A percentile compares a stretch with the other conserved stretches of the same genome.
These are phyloP conservation scores for Suhomyces guaymorum DNA, from an alignment of 1,139 yeast genomes.

Conservation along the genomic window DNA sequence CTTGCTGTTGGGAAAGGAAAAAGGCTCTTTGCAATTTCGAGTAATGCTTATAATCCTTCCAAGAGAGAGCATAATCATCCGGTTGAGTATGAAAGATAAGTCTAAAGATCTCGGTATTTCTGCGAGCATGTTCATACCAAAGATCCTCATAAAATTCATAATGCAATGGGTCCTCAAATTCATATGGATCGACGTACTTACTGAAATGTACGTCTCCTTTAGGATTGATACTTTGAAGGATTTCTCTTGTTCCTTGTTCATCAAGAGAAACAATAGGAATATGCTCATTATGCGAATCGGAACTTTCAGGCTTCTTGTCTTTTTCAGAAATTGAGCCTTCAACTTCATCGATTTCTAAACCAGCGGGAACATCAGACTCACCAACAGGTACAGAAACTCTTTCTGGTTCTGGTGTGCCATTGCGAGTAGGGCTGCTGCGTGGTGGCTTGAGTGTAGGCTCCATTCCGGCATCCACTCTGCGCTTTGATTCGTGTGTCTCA, in stretches of 20 bases:
- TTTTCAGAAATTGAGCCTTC: constrained; percentile 5
- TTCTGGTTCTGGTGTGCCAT: constrained; percentile 13
- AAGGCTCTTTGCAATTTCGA: constrained; percentile 60
- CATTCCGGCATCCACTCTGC: constrained; percentile 38
- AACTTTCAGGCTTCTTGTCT: constrained; percentile 6
- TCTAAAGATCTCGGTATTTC: constrained; percentile 80
- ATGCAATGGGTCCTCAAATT: constrained; percentile 81
- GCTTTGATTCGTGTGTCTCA: constrained; percentile 34
- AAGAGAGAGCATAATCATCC: constrained; percentile 79
- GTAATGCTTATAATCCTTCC: constrained; percentile 85
- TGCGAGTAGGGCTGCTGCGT: constrained; percentile 1
- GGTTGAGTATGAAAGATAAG: constrained; percentile 94
- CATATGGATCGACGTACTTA: constrained; percentile 78
- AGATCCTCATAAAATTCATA: constrained; percentile 78
- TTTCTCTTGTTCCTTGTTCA: constrained; percentile 46
- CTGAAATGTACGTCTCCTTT: constrained; percentile 32
- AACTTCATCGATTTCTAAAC: constrained; percentile 3
- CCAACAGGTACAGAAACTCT: constrained; percentile 20
- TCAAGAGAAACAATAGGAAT: constrained; percentile 51
- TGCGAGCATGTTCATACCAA: constrained; percentile 84
- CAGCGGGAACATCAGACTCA: constrained; percentile 10
- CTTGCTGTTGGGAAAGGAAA: constrained; percentile 47
- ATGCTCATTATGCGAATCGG: constrained; percentile 14
- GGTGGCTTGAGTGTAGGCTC: constrained; percentile 16
- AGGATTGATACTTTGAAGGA: constrained; percentile 41